These are phyloP conservation scores for Cornus florida DNA, from an alignment of 148 eudicot genomes.

Conservation along the genomic window DNA sequence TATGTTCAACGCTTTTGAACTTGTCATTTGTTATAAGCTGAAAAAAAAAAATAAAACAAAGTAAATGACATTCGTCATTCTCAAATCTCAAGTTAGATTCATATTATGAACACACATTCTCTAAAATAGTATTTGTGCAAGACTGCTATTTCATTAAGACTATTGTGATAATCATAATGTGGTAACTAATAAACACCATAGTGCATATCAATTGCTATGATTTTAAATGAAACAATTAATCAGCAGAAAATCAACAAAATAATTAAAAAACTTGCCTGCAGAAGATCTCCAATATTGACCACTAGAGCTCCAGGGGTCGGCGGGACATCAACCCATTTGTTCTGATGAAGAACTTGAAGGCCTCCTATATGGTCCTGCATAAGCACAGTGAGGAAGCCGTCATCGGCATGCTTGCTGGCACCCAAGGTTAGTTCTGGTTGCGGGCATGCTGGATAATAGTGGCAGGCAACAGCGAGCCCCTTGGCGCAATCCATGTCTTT, in stretches of 20 bases:
- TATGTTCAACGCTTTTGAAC: constrained; percentile 52
- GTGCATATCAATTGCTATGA: too few relatives aligned
- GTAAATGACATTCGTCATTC: too few relatives aligned
- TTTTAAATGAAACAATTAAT: too few relatives aligned
- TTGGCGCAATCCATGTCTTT: constrained; percentile 18
- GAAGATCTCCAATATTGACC: constrained; percentile 34
- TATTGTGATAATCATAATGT: too few relatives aligned
- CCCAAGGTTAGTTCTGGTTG: constrained; percentile 48
- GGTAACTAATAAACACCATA: too few relatives aligned
- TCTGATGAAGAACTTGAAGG: constrained; percentile 29
- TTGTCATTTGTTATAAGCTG: constrained; percentile 59
- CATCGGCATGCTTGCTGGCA: constrained; percentile 37
- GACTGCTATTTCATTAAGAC: too few relatives aligned
- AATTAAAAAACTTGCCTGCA: constrained; percentile 24
- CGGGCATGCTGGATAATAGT: constrained; percentile 60
- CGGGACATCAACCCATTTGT: constrained; percentile 23
- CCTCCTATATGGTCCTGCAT: constrained; percentile 34
- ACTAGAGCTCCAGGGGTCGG: constrained; percentile 24
- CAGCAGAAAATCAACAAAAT: neutral
- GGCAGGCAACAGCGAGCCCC: constrained; percentile 22
- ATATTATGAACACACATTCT: too few relatives aligned
- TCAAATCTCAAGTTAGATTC: too few relatives aligned
- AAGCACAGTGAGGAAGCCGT: constrained; percentile 33
- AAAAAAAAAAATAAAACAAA: neutral
- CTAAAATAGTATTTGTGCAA: too few relatives aligned